Conservation (phyloP, 192 early-diverging fungal species). For the Diversispora epigaea region DNA sequence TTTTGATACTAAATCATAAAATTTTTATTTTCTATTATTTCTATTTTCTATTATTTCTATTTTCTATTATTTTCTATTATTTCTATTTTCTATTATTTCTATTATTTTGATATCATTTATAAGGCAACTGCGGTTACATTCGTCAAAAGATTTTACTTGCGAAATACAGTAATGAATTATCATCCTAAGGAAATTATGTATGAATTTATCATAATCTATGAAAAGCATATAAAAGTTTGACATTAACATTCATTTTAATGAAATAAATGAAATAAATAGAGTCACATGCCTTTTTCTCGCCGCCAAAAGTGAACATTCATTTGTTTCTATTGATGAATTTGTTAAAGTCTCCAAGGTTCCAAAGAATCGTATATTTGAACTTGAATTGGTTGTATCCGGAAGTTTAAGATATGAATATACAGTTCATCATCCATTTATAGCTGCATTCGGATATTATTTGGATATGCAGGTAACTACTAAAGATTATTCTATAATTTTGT, state of each 20-base stretch:
- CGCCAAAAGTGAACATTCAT: slow-evolving; percentile 71
- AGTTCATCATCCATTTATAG: slow-evolving; percentile 70
- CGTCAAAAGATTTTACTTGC: slow-evolving; percentile 79
- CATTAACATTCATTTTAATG: too few relatives aligned
- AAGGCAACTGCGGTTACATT: slow-evolving; percentile 79
- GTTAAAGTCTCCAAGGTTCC: slow-evolving; percentile 42
- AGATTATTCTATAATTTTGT: not conserved
- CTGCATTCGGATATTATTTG: slow-evolving; percentile 68
- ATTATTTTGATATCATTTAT: not conserved
- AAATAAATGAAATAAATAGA: slow-evolving; percentile 33
- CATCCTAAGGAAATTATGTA: slow-evolving; percentile 76
- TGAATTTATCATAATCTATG: not conserved
- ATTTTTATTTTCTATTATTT: too few relatives aligned
- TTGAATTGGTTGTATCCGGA: slow-evolving; percentile 67
- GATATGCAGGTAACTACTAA: slow-evolving; percentile 61
- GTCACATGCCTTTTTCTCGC: slow-evolving; percentile 75
- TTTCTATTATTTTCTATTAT: too few relatives aligned
- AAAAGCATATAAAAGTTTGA: not conserved
- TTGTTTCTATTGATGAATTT: slow-evolving; percentile 75
- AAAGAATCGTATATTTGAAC: slow-evolving; percentile 9
- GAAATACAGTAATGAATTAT: slow-evolving; percentile 80
- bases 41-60: too few relatives aligned
- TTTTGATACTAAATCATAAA: too few relatives aligned
- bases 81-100: too few relatives aligned
- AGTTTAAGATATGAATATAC: slow-evolving; percentile 74